Evolutionary conservation across 805 yeast genomes (phyloP).

Genomic region (Cyberlindnera nakhonratchasimensis): DNA sequence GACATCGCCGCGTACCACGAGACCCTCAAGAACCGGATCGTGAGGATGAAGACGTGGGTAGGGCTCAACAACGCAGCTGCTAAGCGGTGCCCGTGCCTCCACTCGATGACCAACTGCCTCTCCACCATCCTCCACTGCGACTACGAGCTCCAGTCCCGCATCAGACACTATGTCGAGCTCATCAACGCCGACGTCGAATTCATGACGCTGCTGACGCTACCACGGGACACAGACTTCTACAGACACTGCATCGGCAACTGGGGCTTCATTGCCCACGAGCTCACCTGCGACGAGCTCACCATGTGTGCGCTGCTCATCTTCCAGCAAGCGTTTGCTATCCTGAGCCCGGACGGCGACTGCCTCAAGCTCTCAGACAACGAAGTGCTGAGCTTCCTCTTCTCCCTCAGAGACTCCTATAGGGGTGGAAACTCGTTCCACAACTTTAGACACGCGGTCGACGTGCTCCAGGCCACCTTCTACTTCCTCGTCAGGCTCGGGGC

Average conservation of each 20-base stretch:
- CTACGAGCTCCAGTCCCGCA: conserved; percentile 10
- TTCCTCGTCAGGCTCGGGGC: conserved; percentile 39
- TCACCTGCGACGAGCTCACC: conserved; percentile 61
- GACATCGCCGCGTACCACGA: conserved; percentile 21
- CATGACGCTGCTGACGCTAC: conserved; percentile 23
- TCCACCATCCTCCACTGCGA: conserved; percentile 23
- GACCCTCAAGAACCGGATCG: conserved; percentile 29
- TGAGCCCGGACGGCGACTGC: conserved; percentile 14
- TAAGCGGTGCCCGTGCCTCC: conserved; percentile 26
- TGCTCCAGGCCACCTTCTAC: conserved; percentile 82
- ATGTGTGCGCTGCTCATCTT: conserved; percentile 58
- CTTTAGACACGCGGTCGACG: conserved; percentile 94
- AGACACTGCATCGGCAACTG: conserved; percentile 49
- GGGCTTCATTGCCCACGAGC: conserved; percentile 69
- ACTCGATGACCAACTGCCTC: conserved; percentile 35
- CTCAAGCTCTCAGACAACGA: conserved; percentile 36
- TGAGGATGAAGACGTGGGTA: conserved; percentile 40
- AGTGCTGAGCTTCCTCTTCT: conserved; percentile 57
- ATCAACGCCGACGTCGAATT: conserved; percentile 32
- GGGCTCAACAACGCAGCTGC: conserved; percentile 32
- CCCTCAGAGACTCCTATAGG: conserved; percentile 74
- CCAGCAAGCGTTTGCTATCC: conserved; percentile 36
- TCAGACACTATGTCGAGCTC: conserved; percentile 20
- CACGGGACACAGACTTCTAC: conserved; percentile 25
- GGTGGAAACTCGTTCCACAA: conserved; percentile 90